phyloP scores from a whole-genome alignment of 1,139 yeast species.

The Blastobotrys aristatus region DNA sequence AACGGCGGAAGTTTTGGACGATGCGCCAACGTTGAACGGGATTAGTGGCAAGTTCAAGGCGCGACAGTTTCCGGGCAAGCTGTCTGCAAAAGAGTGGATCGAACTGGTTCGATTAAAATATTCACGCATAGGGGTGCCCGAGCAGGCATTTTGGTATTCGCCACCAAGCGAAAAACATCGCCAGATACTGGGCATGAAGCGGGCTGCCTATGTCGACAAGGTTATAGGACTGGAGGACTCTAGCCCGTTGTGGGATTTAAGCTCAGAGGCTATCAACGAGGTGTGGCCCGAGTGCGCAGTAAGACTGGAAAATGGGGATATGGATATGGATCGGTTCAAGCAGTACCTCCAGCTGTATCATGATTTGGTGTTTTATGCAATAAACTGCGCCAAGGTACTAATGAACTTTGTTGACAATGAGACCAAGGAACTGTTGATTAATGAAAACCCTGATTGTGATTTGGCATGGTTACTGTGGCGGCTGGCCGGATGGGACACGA shows the following conservation, averaged over 20 bases:
- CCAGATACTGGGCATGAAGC: background rate
- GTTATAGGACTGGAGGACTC: background rate
- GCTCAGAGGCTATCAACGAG: background rate
- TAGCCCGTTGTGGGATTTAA: background rate
- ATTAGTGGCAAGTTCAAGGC: slow-evolving; percentile 5
- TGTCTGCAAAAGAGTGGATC: slow-evolving; percentile 6
- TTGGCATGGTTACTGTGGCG: slow-evolving; percentile 10
- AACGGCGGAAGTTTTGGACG: too few relatives aligned
- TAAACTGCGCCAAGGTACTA: slow-evolving; percentile 8
- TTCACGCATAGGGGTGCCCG: slow-evolving; percentile 8
- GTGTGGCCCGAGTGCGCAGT: slow-evolving; percentile 2
- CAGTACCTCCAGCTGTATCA: slow-evolving; percentile 1
- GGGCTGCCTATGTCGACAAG: background rate
- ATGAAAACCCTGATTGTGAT: slow-evolving; percentile 6
- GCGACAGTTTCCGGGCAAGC: slow-evolving; percentile 9
- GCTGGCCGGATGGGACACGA: background rate
- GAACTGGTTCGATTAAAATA: slow-evolving; percentile 6
- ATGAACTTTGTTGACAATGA: slow-evolving; percentile 10
- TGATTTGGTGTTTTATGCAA: slow-evolving; percentile 6
- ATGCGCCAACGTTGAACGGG: background rate
- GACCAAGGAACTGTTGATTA: slow-evolving; percentile 6
- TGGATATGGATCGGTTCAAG: background rate
- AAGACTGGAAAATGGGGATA: background rate
- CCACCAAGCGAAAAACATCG: slow-evolving; percentile 5
- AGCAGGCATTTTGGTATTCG: slow-evolving; percentile 9